Conservation (phyloP, 345 rosid species). For the Erodium maritimum region DNA sequence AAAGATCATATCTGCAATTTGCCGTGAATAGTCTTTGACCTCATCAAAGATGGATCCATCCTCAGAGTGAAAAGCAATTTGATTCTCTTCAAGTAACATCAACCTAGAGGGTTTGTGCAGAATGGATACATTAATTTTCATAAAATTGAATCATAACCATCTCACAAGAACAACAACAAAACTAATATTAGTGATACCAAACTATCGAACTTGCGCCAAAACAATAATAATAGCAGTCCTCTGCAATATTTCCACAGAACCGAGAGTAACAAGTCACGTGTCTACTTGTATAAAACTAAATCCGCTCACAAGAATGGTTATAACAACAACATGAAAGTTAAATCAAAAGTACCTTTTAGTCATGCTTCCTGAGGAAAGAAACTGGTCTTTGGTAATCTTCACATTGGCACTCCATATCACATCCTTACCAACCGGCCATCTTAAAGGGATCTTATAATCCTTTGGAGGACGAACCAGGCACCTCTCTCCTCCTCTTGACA, state of each 20-base stretch:
- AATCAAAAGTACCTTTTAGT: conserved; percentile 58
- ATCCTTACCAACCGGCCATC: conserved; percentile 95
- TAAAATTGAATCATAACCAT: not conserved
- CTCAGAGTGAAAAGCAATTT: conserved; percentile 87
- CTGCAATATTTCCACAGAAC: too few species aligned
- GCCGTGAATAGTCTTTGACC: conserved; percentile 89
- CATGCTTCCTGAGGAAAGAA: conserved; percentile 94
- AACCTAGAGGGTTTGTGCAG: conserved; percentile 27
- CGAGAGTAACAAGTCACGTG: too few species aligned
- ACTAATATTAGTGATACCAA: not conserved
- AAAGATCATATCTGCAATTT: conserved; percentile 94
- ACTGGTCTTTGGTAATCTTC: conserved; percentile 87
- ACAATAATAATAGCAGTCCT: too few species aligned
- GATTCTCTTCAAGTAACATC: conserved; percentile 98
- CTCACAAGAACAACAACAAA: not conserved
- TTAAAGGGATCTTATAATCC: conserved; percentile 83
- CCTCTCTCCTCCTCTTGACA: conserved; percentile 31
- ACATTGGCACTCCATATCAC: conserved; percentile 96
- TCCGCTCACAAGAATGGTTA: not conserved
- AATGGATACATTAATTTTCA: not conserved
- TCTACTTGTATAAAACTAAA: not conserved
- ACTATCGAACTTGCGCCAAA: too few species aligned
- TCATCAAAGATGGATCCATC: conserved; percentile 85
- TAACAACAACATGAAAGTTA: not conserved
- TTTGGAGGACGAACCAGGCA: conserved; percentile 89